Conservation (phyloP, 2,329 filamentous ascomycete species). For the Xylariaceae sp. region DNA sequence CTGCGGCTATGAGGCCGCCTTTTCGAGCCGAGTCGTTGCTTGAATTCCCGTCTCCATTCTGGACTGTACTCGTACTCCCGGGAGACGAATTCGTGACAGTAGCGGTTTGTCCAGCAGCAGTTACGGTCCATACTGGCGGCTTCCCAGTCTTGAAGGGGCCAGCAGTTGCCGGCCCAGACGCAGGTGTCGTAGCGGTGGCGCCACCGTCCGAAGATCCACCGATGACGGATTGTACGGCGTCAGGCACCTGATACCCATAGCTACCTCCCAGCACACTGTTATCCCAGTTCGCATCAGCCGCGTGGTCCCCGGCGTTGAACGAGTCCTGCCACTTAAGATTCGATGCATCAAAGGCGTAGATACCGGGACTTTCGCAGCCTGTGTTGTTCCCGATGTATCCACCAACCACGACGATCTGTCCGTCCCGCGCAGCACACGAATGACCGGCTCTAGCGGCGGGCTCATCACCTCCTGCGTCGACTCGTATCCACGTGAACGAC, state of each 20-base stretch:
- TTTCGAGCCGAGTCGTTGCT: background rate
- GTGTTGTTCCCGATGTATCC: conserved; percentile 63
- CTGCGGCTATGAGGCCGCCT: conserved; percentile 44
- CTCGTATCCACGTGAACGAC: conserved; percentile 70
- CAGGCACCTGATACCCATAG: conserved; percentile 65
- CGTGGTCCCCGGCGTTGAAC: conserved; percentile 57
- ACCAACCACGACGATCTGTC: conserved; percentile 68
- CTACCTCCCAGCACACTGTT: conserved; percentile 54
- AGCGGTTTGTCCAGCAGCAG: conserved; percentile 56
- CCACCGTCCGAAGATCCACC: conserved; percentile 60
- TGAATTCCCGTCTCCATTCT: conserved; percentile 39
- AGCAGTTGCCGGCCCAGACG: conserved; percentile 58
- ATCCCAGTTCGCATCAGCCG: conserved; percentile 47
- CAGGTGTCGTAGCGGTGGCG: conserved; percentile 65
- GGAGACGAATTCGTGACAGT: conserved; percentile 38
- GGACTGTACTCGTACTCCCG: conserved; percentile 47
- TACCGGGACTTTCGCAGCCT: conserved; percentile 64
- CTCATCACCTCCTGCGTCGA: conserved; percentile 47
- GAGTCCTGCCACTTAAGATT: conserved; percentile 60
- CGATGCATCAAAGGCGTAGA: conserved; percentile 72
- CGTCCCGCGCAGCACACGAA: conserved; percentile 66
- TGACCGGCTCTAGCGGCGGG: conserved; percentile 66
- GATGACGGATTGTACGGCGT: conserved; percentile 59
- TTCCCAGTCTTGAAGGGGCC: conserved; percentile 71
- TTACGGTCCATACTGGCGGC: conserved; percentile 67